Evolutionary conservation across 2,329 filamentous ascomycete genomes (phyloP), one percentile per base, ranked within the genome.

Genomic region (Monilinia aucupariae): DNA sequence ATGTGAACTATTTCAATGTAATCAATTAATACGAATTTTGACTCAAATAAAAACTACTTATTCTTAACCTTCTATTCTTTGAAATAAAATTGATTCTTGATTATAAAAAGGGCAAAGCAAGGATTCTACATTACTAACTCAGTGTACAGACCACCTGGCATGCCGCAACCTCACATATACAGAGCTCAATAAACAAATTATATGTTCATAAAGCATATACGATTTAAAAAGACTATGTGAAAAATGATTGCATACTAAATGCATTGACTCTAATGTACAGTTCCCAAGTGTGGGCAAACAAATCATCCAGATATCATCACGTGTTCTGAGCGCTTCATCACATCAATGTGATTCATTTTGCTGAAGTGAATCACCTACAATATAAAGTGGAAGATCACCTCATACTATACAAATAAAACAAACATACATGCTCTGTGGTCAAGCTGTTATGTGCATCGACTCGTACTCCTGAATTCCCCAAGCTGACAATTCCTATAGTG

Each of bases 401-500:
- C 5, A 8, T 0, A 32, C 0, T 17, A 5, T 30, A 45, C 2
- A 56, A 25, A 20, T 4, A 58, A 47, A n/a, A 34, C 54, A 47
- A 47, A 37, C 27, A 37, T 58, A 47, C 13, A 37, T 58, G 34
- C n/a, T 58, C 13, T 17, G 54, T 47, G 54, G 30, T 47, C 54
- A 47, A 37, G 30, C 54, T 47, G 41, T 34, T 47, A 13, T 58
- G 47, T 47, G 41, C 13, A n/a, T 37, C n/a, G 13, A 25, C 13
- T 37, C n/a, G 1, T 2, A 48, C 2, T 47, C 22, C 13, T 22
- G 25, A 32, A 58, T 48, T 58, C 13, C 8, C 17, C 2, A 47
- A 34, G 1, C 54, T 58, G 34, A 55, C n/a, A 8, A 4, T 34
- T 20, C 22, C 20, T 13, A 15, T 20, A 32, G 22, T 8, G n/a